Percentiles rank a stretch among this genome's conserved stretches.
phyloP scores from a whole-genome alignment of 148 eudicot species.

The Heliamphora exappendiculata region DNA sequence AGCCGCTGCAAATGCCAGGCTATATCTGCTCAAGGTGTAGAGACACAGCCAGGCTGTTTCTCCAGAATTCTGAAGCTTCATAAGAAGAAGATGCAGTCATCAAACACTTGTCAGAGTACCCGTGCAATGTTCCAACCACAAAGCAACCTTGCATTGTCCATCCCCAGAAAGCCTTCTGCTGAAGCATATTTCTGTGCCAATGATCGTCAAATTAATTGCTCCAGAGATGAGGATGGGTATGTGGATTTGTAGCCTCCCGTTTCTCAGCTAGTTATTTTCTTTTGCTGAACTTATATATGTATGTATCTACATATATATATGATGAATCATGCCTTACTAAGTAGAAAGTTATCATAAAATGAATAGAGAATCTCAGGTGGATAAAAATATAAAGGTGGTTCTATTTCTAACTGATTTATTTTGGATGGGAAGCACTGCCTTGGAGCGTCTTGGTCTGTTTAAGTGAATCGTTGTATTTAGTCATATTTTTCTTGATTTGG shows the following conservation, averaged over 20 bases:
- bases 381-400: too few relatives aligned
- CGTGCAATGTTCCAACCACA: constrained; percentile 24
- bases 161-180: constrained; percentile 31
- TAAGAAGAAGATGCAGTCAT: constrained; percentile 29
- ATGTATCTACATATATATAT: neutral
- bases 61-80: constrained; percentile 33
- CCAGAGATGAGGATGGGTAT: constrained; percentile 38
- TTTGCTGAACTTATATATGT: neutral
- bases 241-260: neutral
- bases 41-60: constrained; percentile 40
- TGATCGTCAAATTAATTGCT: constrained; percentile 30
- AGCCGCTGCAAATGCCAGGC: constrained; percentile 12
- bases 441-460: too few relatives aligned
- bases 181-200: constrained; percentile 42
- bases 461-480: neutral
- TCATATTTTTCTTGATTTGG: neutral
- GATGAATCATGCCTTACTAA: neutral
- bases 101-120: constrained; percentile 25
- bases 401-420: neutral
- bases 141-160: constrained; percentile 18
- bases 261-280: neutral
- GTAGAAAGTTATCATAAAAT: neutral
- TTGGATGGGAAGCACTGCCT: neutral
- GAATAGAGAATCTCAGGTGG: neutral
- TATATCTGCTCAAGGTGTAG: constrained; percentile 25